Evolutionary conservation across 768 basidiomycete species (phyloP), one percentile per base, ranked within the genome.

Genomic region (Pholiota molesta): DNA sequence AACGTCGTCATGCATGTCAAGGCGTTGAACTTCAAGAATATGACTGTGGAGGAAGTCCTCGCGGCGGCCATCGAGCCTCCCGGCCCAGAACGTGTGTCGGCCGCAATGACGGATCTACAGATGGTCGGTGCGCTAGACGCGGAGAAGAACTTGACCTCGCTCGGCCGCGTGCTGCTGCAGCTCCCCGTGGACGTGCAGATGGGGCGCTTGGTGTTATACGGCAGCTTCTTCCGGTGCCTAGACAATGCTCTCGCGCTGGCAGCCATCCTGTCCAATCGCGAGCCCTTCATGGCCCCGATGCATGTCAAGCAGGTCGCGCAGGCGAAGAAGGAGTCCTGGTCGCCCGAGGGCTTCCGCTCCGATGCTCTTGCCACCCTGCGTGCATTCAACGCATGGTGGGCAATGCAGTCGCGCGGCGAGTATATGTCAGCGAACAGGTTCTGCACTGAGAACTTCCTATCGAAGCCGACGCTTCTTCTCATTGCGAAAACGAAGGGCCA

Each of bases 1-100:
- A 94, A 95, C 69, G 90, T 96, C 52, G 94, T 97, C 16, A 98
- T 98, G 95, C 95, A 95, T 71, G 86, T 98, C 73, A 97, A 97
- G 70, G 95, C 95, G 9, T 83, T 97, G 37, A 88, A 94, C 72
- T 90, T 97, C 72, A 92, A 93, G 6, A 87, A 85, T 47, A 87
- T 95, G 87, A 76, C 86, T 29, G 92, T 94, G 6, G 91, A 96
- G 69, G 90, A 96, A 62, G 94, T 97, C 21, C 81, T 98, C 37
- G 86, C 85, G 1, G 87, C 85, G 11, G 83, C 90, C 13, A 97
- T 97, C 58, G 95, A 98, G 72, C 91, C 96, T 16, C 96, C 96
- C n/a, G 86, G 84, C 37, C 75, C 84, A 0, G 83, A 83, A 37
- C 89, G 93, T 21, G 89, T 98, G 35, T 77, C 75, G 13, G 88